A percentile compares a stretch with the other conserved stretches of the same genome.
These are phyloP conservation scores for Teratosphaeria viscida DNA, from an alignment of 2,329 filamentous ascomycete species.

Conservation along the genomic window DNA sequence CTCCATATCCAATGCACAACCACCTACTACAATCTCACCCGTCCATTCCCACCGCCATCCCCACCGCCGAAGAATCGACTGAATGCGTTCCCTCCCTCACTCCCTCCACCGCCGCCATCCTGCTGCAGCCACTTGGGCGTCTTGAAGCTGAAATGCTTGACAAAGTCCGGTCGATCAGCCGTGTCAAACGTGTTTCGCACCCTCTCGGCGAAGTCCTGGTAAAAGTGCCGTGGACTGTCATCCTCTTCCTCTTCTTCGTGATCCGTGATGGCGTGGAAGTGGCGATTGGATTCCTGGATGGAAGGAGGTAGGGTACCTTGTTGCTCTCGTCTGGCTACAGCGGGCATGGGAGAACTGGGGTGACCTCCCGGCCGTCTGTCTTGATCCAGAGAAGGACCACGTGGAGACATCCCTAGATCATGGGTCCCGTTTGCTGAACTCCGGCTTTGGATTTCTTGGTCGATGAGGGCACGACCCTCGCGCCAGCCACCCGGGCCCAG, in stretches of 20 bases:
- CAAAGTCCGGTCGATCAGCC: conserved; percentile 69
- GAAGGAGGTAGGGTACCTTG: conserved; percentile 5
- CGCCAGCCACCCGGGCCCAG: conserved; percentile 80
- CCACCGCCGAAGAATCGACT: background rate
- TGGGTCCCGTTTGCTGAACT: conserved; percentile 23
- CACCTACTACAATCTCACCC: background rate
- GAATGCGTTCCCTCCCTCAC: background rate
- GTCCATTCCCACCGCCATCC: background rate
- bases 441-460: conserved; percentile 54
- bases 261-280: conserved; percentile 23
- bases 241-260: conserved; percentile 45
- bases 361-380: conserved; percentile 10
- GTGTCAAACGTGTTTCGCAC: conserved; percentile 89
- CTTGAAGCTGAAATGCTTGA: conserved; percentile 56
- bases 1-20: background rate
- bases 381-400: conserved; percentile 17
- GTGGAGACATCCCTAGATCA: conserved; percentile 24
- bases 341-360: background rate
- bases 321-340: background rate
- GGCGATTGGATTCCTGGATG: conserved; percentile 17
- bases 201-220: conserved; percentile 70
- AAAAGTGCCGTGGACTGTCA: conserved; percentile 57
- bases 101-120: conserved; percentile 12
- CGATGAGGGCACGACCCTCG: conserved; percentile 82
- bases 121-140: conserved; percentile 73